These are phyloP conservation scores for Ophiosphaerella korrae DNA, from an alignment of 2,329 filamentous ascomycete species.

Conservation along the genomic window DNA sequence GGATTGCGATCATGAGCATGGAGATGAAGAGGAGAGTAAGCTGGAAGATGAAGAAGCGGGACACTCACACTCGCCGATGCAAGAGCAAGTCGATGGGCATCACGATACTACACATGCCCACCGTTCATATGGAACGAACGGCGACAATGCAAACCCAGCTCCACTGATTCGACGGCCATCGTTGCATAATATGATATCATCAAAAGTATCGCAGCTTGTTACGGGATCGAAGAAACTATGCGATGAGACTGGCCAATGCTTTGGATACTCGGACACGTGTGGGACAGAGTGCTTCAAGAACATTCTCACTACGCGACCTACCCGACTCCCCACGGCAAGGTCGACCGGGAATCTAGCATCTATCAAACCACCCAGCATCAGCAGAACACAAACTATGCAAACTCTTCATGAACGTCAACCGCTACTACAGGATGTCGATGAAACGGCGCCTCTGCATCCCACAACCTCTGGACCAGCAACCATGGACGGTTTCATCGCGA, in stretches of 20 bases:
- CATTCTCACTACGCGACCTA: slow-evolving; percentile 45
- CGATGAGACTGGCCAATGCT: slow-evolving; percentile 64
- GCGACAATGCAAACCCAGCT: slow-evolving; percentile 11
- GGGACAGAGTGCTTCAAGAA: slow-evolving; percentile 65
- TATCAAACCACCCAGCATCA: slow-evolving; percentile 23
- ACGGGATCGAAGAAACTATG: slow-evolving; percentile 54
- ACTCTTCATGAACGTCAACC: slow-evolving; percentile 34
- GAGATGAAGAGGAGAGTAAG: slow-evolving; percentile 55
- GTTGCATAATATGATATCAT: slow-evolving; percentile 48
- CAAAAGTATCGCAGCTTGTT: slow-evolving; percentile 56
- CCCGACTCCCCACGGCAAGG: slow-evolving; percentile 25
- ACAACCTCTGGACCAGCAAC: slow-evolving; percentile 32
- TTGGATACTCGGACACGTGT: slow-evolving; percentile 66
- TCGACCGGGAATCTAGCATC: slow-evolving; percentile 22
- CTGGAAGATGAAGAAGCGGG: slow-evolving; percentile 25
- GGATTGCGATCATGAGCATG: slow-evolving; percentile 77
- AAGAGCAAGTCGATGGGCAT: slow-evolving; percentile 24
- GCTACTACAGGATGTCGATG: slow-evolving; percentile 37
- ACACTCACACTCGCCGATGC: slow-evolving; percentile 24
- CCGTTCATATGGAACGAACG: slow-evolving; percentile 24
- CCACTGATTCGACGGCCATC: slow-evolving; percentile 42
- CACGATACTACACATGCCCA: slow-evolving; percentile 15
- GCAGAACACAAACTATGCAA: slow-evolving; percentile 29
- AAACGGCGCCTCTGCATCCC: slow-evolving; percentile 23
- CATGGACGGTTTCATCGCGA: slow-evolving; percentile 27